Conservation (phyloP, 2,329 filamentous ascomycete genomes). For the Fusarium hostae region DNA sequence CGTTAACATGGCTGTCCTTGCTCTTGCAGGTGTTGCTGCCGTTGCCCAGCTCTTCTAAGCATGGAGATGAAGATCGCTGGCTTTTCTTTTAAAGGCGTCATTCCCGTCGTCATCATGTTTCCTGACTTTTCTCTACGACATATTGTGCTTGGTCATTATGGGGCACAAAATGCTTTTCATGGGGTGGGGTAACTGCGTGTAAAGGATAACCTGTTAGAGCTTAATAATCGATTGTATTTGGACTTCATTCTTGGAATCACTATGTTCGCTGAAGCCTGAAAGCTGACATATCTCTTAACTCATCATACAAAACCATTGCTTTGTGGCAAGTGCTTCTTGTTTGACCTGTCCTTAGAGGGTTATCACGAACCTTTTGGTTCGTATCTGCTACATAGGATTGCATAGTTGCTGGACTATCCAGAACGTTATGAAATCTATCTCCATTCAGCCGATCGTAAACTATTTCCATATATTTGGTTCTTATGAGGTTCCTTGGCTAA, state of each 20-base stretch:
- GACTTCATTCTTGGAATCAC: constrained; percentile 22
- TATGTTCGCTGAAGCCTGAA: not conserved
- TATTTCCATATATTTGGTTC: not conserved
- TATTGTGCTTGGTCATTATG: constrained; percentile 49
- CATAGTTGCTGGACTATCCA: not conserved
- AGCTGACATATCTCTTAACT: not conserved
- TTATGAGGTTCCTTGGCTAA: not conserved
- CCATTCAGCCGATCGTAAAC: not conserved
- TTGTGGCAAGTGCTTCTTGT: not conserved
- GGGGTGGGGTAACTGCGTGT: constrained; percentile 42
- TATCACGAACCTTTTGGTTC: not conserved
- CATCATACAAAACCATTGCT: not conserved
- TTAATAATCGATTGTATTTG: constrained; percentile 58
- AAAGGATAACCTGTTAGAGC: constrained; percentile 53
- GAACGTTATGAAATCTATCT: not conserved
- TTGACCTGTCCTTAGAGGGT: not conserved
- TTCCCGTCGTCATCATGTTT: constrained; percentile 50
- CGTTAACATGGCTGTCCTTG: constrained; percentile 60
- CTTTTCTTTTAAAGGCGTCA: constrained; percentile 49
- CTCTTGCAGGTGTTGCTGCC: constrained; percentile 59
- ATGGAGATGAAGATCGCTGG: constrained; percentile 43
- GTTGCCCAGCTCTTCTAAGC: constrained; percentile 65
- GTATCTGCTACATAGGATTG: not conserved
- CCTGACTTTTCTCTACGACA: constrained; percentile 50
- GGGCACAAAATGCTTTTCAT: constrained; percentile 44